These are phyloP conservation scores for Pseudodiploospora longispora DNA, from an alignment of 2,329 filamentous ascomycete species.

Conservation along the genomic window DNA sequence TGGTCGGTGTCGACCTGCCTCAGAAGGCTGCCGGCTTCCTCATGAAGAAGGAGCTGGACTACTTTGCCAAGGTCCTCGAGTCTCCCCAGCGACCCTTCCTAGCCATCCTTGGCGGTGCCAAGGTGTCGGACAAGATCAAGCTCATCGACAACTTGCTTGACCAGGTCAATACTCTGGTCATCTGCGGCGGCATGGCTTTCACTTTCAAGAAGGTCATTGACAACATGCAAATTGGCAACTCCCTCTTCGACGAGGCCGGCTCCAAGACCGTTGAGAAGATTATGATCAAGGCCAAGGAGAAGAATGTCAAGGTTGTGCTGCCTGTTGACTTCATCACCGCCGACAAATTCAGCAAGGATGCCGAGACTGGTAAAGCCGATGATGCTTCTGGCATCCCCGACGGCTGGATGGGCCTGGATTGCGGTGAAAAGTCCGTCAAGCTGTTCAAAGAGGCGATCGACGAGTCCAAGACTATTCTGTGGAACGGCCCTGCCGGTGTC, in stretches of 20 bases:
- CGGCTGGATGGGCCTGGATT: constrained; percentile 97
- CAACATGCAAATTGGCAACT: constrained; percentile 80
- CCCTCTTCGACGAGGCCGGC: constrained; percentile 87
- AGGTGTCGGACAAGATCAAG: constrained; percentile 99
- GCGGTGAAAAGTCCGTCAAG: constrained; percentile 79
- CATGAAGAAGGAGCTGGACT: constrained; percentile 99
- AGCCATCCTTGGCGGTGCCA: constrained; percentile 94
- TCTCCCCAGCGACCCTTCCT: constrained; percentile 91
- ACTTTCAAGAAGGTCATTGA: constrained; percentile 99
- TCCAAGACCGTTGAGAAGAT: constrained; percentile 83
- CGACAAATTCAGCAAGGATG: constrained; percentile 87
- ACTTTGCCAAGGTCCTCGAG: constrained; percentile 96
- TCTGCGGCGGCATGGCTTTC: constrained; percentile 98
- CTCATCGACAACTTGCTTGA: constrained; percentile 97
- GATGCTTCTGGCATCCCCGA: constrained; percentile 88
- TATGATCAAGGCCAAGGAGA: constrained; percentile 91
- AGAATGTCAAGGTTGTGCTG: constrained; percentile 90
- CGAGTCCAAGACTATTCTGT: constrained; percentile 91
- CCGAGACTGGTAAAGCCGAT: constrained; percentile 70
- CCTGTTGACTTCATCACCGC: constrained; percentile 94
- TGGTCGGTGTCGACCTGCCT: constrained; percentile 93
- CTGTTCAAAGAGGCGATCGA: constrained; percentile 82
- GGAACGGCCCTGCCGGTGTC: constrained; percentile 96
- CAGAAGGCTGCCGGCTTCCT: constrained; percentile 97
- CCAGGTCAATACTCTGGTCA: constrained; percentile 94